phyloP scores from a whole-genome alignment of 768 basidiomycete genomes.

The Gautieria morchelliformis region DNA sequence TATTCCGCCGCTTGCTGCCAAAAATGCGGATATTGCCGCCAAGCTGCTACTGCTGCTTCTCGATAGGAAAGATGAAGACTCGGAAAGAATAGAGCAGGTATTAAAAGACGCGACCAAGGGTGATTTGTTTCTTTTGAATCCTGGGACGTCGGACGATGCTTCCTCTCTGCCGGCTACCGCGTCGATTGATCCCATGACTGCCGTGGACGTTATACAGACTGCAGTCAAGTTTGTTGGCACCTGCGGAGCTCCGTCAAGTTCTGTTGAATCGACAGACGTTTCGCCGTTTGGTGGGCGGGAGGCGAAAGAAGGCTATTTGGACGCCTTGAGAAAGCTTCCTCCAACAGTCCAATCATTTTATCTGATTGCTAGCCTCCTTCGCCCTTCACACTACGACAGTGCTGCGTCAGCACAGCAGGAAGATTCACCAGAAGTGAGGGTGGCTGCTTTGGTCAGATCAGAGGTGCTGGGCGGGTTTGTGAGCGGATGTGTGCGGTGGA shows the following conservation, averaged over 20 bases:
- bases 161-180: background rate
- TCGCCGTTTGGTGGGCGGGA: constrained; percentile 4
- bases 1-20: constrained; percentile 4
- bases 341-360: constrained; percentile 69
- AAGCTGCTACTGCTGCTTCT: background rate
- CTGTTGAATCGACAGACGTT: background rate
- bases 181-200: background rate
- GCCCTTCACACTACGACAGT: constrained; percentile 37
- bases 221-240: background rate
- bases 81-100: background rate
- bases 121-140: background rate
- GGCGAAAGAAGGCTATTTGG: constrained; percentile 33
- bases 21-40: constrained; percentile 4
- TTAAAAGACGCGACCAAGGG: background rate
- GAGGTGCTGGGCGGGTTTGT: constrained; percentile 67
- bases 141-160: background rate
- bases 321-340: constrained; percentile 55
- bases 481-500: constrained; percentile 57
- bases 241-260: background rate
- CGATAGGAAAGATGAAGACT: background rate
- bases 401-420: constrained; percentile 35
- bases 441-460: constrained; percentile 53
- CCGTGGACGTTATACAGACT: background rate
- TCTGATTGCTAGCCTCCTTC: constrained; percentile 56
- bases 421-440: constrained; percentile 22